Evolutionary conservation across 2,329 filamentous ascomycete genomes (phyloP).

Genomic region (Aspergillus phoenicis): DNA sequence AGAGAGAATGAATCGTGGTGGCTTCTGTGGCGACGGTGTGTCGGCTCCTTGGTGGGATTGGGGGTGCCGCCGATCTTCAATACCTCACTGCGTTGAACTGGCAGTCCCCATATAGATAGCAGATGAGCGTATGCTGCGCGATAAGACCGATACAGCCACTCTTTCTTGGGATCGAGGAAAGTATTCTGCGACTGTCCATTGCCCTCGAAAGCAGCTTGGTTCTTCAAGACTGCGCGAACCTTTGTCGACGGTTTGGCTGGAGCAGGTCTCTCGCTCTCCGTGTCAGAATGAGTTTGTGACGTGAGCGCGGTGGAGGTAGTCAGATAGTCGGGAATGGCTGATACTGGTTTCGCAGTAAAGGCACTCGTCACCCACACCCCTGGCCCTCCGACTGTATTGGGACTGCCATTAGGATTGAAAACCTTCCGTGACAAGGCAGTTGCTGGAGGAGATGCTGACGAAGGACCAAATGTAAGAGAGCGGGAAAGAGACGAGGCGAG

Average conservation of each 20-base stretch:
- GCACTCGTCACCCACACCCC: constrained; percentile 33
- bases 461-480: constrained; percentile 48
- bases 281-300: constrained; percentile 42
- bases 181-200: constrained; percentile 51
- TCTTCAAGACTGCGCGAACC: constrained; percentile 57
- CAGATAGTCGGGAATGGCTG: constrained; percentile 33
- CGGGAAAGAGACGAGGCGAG: constrained; percentile 50
- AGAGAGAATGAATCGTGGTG: constrained; percentile 33
- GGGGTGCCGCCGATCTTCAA: constrained; percentile 57
- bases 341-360: constrained; percentile 28
- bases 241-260: constrained; percentile 32
- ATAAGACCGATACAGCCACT: constrained; percentile 55
- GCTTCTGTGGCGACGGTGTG: constrained; percentile 28
- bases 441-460: constrained; percentile 47
- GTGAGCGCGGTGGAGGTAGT: constrained; percentile 32
- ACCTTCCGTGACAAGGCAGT: constrained; percentile 39
- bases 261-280: constrained; percentile 39
- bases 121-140: constrained; percentile 60
- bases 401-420: constrained; percentile 40
- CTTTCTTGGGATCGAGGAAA: constrained; percentile 54
- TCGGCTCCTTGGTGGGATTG: constrained; percentile 35
- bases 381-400: constrained; percentile 30
- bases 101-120: constrained; percentile 61
- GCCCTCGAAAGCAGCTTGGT: constrained; percentile 59
- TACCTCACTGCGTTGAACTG: constrained; percentile 58